Evolutionary conservation across 257 asterid species (phyloP).

Genomic region (Gentiana macrophylla): DNA sequence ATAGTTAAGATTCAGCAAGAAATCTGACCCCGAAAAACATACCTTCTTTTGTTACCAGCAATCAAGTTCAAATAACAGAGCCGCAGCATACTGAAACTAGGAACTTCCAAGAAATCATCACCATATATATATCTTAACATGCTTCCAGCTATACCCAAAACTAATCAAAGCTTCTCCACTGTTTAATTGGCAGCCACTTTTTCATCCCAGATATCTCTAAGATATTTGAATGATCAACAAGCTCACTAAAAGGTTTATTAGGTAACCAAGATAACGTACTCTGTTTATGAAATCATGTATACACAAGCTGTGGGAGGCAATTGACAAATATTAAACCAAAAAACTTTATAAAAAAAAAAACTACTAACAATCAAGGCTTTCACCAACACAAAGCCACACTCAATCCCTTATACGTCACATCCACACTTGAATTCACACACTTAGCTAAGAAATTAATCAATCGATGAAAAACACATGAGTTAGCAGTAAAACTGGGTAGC

Average conservation of each 20-base stretch:
- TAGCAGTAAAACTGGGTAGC: too few relatives aligned
- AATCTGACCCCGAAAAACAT: conserved; percentile 48
- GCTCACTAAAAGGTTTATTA: not conserved
- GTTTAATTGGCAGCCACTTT: conserved; percentile 33
- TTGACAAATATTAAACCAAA: not conserved
- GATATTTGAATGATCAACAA: not conserved
- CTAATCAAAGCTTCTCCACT: conserved; percentile 21
- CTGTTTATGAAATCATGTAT: not conserved
- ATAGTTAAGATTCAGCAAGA: conserved; percentile 42
- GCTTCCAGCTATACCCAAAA: conserved; percentile 30
- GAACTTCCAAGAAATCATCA: conserved; percentile 36
- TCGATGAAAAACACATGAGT: too few relatives aligned
- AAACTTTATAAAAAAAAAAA: not conserved
- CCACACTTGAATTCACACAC: too few relatives aligned
- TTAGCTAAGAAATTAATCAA: too few relatives aligned
- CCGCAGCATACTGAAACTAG: conserved; percentile 33
- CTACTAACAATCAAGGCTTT: not conserved
- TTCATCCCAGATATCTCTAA: not conserved
- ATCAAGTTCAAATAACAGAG: conserved; percentile 32
- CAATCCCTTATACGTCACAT: too few relatives aligned
- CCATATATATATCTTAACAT: conserved; percentile 28
- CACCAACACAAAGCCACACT: too few relatives aligned
- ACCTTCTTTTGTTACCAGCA: conserved; percentile 17
- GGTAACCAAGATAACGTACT: not conserved
- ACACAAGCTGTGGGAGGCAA: not conserved